Evolutionary conservation across 2,329 filamentous ascomycete species (phyloP).

Genomic region (Teratosphaeriaceae sp.): DNA sequence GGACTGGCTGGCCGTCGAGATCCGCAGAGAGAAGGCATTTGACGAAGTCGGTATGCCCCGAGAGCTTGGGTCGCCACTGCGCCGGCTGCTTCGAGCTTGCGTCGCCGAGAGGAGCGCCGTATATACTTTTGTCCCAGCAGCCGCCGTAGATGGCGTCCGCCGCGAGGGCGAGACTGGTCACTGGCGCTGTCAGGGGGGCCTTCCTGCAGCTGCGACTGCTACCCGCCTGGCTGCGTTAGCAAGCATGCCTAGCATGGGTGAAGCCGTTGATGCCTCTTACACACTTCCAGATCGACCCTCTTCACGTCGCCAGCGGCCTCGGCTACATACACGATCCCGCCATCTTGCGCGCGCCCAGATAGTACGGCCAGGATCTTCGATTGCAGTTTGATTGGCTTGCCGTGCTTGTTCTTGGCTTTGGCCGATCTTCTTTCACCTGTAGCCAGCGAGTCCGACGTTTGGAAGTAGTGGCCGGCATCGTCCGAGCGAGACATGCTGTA

Average conservation of each 20-base stretch:
- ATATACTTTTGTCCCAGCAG: slow-evolving; percentile 90
- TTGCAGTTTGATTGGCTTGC: slow-evolving; percentile 69
- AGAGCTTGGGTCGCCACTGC: background rate
- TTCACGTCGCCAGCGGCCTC: slow-evolving; percentile 80
- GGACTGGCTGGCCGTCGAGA: slow-evolving; percentile 52
- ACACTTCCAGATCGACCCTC: slow-evolving; percentile 67
- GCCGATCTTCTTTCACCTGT: slow-evolving; percentile 58
- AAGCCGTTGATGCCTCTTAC: slow-evolving; percentile 33
- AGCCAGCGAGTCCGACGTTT: slow-evolving; percentile 60
- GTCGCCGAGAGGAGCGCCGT: slow-evolving; percentile 63
- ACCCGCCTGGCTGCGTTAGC: background rate
- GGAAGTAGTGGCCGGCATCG: slow-evolving; percentile 80
- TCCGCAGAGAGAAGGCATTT: slow-evolving; percentile 65
- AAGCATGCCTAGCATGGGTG: background rate
- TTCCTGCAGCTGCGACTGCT: background rate
- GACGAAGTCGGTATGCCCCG: slow-evolving; percentile 83
- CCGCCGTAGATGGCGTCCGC: slow-evolving; percentile 66
- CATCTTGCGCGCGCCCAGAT: slow-evolving; percentile 58
- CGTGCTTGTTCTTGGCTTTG: slow-evolving; percentile 74
- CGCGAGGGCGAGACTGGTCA: slow-evolving; percentile 65
- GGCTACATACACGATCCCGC: slow-evolving; percentile 64
- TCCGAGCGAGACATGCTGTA: slow-evolving; percentile 57
- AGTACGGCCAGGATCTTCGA: slow-evolving; percentile 79
- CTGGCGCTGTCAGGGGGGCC: slow-evolving; percentile 52
- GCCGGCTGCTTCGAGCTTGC: slow-evolving; percentile 27